A percentile compares a stretch with the other conserved stretches of the same genome.
phyloP scores from a whole-genome alignment of 129 eudicot species.

The Flaveria ramosissima region DNA sequence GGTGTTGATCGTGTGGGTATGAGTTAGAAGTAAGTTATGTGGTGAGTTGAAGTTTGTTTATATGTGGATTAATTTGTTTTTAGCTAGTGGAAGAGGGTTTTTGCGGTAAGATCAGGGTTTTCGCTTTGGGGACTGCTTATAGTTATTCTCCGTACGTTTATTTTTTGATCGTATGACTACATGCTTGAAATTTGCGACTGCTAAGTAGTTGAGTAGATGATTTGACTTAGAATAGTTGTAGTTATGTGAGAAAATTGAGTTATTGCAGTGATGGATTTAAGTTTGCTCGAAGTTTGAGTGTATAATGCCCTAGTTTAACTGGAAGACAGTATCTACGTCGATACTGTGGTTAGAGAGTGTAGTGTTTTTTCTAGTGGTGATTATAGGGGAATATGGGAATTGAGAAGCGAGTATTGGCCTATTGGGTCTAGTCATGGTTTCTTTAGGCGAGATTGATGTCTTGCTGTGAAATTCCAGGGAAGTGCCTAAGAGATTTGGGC shows the following conservation, averaged over 20 bases:
- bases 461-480: slow-evolving; percentile 13
- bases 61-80: neutral
- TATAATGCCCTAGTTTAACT: slow-evolving; percentile 10
- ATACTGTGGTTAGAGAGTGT: slow-evolving; percentile 11
- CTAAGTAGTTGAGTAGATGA: neutral
- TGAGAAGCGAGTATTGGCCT: neutral
- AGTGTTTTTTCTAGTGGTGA: slow-evolving; percentile 15
- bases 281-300: slow-evolving; percentile 5
- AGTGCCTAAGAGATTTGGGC: neutral
- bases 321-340: neutral
- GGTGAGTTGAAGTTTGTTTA: slow-evolving; percentile 4
- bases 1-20: slow-evolving; percentile 13
- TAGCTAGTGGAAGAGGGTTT: neutral
- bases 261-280: slow-evolving; percentile 9
- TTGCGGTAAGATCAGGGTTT: slow-evolving; percentile 30
- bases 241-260: neutral
- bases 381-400: neutral
- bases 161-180: neutral
- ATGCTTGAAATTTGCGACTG: neutral
- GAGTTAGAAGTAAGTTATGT: slow-evolving; percentile 14
- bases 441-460: slow-evolving; percentile 1
- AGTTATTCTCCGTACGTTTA: neutral
- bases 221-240: neutral
- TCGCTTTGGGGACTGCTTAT: slow-evolving; percentile 10
- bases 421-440: slow-evolving; percentile 14